These are phyloP conservation scores for Coniella lustricola DNA, from an alignment of 2,329 filamentous ascomycete species.

Conservation along the genomic window DNA sequence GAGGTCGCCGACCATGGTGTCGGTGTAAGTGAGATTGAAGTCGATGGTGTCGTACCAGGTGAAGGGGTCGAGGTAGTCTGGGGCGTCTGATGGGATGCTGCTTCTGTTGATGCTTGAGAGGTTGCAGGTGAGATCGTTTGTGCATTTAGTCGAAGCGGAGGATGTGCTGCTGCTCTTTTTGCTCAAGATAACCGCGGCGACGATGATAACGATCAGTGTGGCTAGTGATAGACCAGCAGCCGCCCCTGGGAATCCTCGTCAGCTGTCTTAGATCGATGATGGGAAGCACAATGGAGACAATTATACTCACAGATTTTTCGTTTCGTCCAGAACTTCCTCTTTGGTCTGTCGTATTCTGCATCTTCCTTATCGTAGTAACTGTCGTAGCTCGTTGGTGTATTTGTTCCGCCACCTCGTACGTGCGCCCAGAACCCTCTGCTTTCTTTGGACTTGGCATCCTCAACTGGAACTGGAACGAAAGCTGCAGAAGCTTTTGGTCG, in stretches of 20 bases:
- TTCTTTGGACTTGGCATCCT: slow-evolving; percentile 49
- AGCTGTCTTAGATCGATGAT: not conserved
- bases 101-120: slow-evolving; percentile 46
- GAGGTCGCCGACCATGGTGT: slow-evolving; percentile 75
- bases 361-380: slow-evolving; percentile 36
- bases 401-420: slow-evolving; percentile 37
- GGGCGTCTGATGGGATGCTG: slow-evolving; percentile 55
- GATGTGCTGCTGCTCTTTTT: slow-evolving; percentile 45
- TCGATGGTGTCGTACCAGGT: slow-evolving; percentile 84
- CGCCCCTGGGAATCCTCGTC: slow-evolving; percentile 41
- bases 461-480: slow-evolving; percentile 59
- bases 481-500: slow-evolving; percentile 27
- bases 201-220: slow-evolving; percentile 59
- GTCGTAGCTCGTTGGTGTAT: slow-evolving; percentile 34
- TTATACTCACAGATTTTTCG: slow-evolving; percentile 57
- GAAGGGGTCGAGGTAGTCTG: slow-evolving; percentile 81
- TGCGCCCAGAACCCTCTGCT: slow-evolving; percentile 21
- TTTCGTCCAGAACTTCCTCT: slow-evolving; percentile 38
- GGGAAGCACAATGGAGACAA: no score
- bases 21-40: slow-evolving; percentile 93
- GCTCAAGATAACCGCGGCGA: slow-evolving; percentile 58
- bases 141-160: slow-evolving; percentile 6
- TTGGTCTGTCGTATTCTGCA: slow-evolving; percentile 34
- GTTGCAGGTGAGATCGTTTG: slow-evolving; percentile 32
- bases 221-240: slow-evolving; percentile 46